These are phyloP conservation scores for Simmondsia chinensis DNA, from an alignment of 148 eudicot species.

Conservation along the genomic window DNA sequence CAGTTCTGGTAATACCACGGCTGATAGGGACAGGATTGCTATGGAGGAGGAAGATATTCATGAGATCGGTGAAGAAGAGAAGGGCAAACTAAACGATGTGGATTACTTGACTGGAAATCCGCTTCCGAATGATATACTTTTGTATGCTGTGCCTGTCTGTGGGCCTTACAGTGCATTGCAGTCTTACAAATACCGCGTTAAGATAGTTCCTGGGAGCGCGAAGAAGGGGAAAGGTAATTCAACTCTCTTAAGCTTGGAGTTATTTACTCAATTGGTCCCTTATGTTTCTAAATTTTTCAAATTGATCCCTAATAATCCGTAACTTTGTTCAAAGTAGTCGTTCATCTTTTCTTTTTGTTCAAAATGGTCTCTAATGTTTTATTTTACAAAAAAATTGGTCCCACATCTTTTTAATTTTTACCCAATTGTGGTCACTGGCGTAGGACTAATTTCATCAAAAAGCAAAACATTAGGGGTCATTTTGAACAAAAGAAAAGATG, in stretches of 20 bases:
- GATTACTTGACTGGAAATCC: conserved; percentile 94
- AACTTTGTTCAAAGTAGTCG: too few relatives aligned
- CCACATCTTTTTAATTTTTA: too few relatives aligned
- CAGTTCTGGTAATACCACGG: conserved; percentile 16
- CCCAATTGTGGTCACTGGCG: too few relatives aligned
- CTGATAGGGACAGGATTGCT: conserved; percentile 51
- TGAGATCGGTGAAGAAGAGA: conserved; percentile 97
- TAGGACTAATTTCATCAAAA: too few relatives aligned
- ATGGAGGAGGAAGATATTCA: conserved; percentile 98
- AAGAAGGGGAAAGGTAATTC: conserved; percentile 92
- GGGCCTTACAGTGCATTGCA: conserved; percentile 86
- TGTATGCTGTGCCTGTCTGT: conserved; percentile 95
- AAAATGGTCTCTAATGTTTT: too few relatives aligned
- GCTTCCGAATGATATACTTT: conserved; percentile 64
- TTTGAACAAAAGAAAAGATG: too few relatives aligned
- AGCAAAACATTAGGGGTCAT: too few relatives aligned
- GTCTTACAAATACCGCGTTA: conserved; percentile 83
- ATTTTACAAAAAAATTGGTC: too few relatives aligned
- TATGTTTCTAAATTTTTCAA: too few relatives aligned
- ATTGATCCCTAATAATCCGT: too few relatives aligned
- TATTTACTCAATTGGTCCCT: neutral
- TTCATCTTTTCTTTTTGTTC: too few relatives aligned
- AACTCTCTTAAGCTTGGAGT: neutral
- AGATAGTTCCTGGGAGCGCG: conserved; percentile 84
- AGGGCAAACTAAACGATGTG: conserved; percentile 73